These are phyloP conservation scores for Chaetomidium leptoderma DNA, from an alignment of 495 filamentous ascomycete species.

Conservation along the genomic window DNA sequence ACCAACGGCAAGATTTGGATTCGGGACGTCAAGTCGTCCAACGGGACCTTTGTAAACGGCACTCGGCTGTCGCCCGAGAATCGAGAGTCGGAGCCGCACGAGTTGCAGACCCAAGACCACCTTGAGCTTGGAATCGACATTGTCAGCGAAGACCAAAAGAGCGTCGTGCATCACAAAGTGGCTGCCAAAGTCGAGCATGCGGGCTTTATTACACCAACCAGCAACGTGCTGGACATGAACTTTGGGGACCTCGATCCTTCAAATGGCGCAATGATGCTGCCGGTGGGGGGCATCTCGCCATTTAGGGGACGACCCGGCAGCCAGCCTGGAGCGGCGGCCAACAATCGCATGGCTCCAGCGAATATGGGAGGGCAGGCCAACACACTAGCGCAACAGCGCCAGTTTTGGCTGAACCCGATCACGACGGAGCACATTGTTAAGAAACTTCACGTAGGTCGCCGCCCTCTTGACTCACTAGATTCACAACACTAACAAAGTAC, in stretches of 20 bases:
- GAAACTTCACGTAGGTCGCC: constrained; percentile 71
- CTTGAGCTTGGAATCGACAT: constrained; percentile 96
- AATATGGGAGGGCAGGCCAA: constrained; percentile 58
- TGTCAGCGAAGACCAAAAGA: constrained; percentile 96
- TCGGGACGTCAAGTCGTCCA: constrained; percentile 94
- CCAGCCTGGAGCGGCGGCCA: constrained; percentile 61
- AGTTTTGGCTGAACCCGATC: constrained; percentile 78
- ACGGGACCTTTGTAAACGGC: constrained; percentile 98
- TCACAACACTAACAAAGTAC: constrained; percentile 1
- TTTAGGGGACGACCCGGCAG: constrained; percentile 65
- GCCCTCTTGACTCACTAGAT: background rate
- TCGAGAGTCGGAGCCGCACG: constrained; percentile 89
- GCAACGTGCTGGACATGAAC: constrained; percentile 78
- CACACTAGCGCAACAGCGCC: constrained; percentile 38
- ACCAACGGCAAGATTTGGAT: constrained; percentile 88
- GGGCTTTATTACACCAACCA: constrained; percentile 63
- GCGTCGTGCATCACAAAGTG: constrained; percentile 96
- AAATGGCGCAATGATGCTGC: constrained; percentile 62
- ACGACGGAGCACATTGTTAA: constrained; percentile 95
- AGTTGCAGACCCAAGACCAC: constrained; percentile 80
- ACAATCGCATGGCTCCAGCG: constrained; percentile 50
- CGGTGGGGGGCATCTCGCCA: constrained; percentile 44
- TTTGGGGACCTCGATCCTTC: constrained; percentile 82
- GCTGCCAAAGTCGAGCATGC: constrained; percentile 94
- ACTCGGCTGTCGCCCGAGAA: constrained; percentile 85